A percentile compares a stretch with the other conserved stretches of the same genome.
Evolutionary conservation across 2,329 filamentous ascomycete genomes (phyloP).

Genomic region (Epichloe sylvatica): DNA sequence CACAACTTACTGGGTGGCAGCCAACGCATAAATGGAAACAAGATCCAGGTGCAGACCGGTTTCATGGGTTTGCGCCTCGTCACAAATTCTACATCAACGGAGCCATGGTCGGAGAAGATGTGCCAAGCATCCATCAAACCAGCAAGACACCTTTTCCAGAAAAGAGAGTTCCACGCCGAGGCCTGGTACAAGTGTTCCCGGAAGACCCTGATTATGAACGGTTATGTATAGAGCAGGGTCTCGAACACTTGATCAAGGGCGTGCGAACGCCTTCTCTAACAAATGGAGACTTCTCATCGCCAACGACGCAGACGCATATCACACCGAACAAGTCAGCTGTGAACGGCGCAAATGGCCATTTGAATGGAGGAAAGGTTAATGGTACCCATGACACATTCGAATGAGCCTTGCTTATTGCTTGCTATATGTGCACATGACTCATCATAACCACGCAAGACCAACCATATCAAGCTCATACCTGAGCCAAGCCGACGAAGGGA

Average conservation of each 20-base stretch:
- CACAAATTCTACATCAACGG: slow-evolving; percentile 47
- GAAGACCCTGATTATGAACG: slow-evolving; percentile 43
- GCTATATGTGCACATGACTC: neutral
- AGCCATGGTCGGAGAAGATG: slow-evolving; percentile 35
- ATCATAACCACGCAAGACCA: neutral
- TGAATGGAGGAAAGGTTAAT: slow-evolving; percentile 16
- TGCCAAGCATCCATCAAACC: slow-evolving; percentile 30
- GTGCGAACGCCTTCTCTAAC: slow-evolving; percentile 28
- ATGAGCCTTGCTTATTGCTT: neutral
- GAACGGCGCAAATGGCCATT: slow-evolving; percentile 18
- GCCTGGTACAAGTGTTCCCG: slow-evolving; percentile 37
- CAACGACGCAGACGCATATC: slow-evolving; percentile 23
- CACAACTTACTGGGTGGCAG: slow-evolving; percentile 27
- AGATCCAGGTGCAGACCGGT: slow-evolving; percentile 40
- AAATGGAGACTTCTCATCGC: slow-evolving; percentile 36
- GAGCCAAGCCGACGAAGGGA: neutral
- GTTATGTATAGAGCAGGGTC: slow-evolving; percentile 43
- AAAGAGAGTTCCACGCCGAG: slow-evolving; percentile 39
- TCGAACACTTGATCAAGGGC: slow-evolving; percentile 38
- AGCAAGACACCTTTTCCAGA: slow-evolving; percentile 43
- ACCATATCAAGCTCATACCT: neutral
- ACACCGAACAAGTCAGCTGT: slow-evolving; percentile 12
- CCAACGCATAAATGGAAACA: slow-evolving; percentile 41
- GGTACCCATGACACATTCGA: slow-evolving; percentile 15
- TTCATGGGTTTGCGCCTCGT: slow-evolving; percentile 39